Base-by-base conservation (phyloP, 2,329 filamentous ascomycete genomes). In the Teratosphaeria pseudoeucalypti region DNA sequence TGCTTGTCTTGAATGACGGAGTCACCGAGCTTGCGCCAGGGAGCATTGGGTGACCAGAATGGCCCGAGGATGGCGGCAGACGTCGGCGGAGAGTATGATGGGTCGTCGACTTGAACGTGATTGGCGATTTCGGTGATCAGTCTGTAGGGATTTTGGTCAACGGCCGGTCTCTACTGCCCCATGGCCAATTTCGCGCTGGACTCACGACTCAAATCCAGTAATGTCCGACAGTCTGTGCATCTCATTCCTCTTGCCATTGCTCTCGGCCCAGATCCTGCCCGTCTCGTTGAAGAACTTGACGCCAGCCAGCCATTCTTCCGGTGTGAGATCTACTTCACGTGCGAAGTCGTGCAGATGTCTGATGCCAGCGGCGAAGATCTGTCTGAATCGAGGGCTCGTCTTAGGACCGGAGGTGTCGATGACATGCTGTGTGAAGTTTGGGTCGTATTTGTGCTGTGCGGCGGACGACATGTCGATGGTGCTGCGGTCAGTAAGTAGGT, bases 311-410 rank as follows among this genome's bases (percentile, higher is more conserved):
- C 88, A 91, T 75, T 92, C 88, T 58, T 89, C 87, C 34, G 84
- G 80, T 19, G 85, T 90, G 57, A 92, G 82, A 75, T 91, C 87
- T 64, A 89, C 83, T 70, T 92, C 88, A 60, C 88, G 84, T 59
- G 84, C 82, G 72, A 91, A 91, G 75, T 90, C 87, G 77, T 92
- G 88, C 60, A 92, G 79, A 76, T 91, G 87, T 55, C 76, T 79
- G 74, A 90, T 85, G 66, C 90, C 74, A 32, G 82, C 78, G 62
- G 78, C 73, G 68, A 91, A 77, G 67, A 91, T 78, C 64, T 83
- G 77, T 61, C 85, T 81, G 67, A 84, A 81, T 61, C 88, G 80
- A 60, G 86, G 82, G 57, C 81, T 77, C 12, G 84, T 84, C 67
- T 88, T 84, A 67, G 87, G 85, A 57, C 86, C 84, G 79, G 90